Evolutionary conservation across 805 yeast species (phyloP).

Genomic region (Lachancea fermentati): DNA sequence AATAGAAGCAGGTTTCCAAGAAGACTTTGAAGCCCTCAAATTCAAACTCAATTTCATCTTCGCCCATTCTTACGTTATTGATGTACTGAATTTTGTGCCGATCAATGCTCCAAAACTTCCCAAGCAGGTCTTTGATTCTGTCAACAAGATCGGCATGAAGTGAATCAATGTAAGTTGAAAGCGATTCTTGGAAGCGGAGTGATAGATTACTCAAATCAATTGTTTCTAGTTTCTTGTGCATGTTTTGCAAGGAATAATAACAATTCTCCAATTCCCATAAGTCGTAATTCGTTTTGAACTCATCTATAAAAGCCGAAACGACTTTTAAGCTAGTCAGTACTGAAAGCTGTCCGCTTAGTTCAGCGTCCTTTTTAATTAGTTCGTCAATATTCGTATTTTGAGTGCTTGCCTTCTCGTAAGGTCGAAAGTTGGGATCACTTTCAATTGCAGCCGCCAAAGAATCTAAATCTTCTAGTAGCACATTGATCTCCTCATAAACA

Average conservation of each 20-base stretch:
- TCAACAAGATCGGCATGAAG: conserved; percentile 23
- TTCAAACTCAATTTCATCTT: conserved; percentile 14
- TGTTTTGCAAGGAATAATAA: conserved; percentile 25
- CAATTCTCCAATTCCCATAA: conserved; percentile 30
- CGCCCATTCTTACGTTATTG: conserved; percentile 10
- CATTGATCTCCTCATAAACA: conserved; percentile 2
- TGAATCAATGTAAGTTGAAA: conserved; percentile 22
- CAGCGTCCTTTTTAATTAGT: conserved; percentile 16
- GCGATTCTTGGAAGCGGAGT: conserved; percentile 26
- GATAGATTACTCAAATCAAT: conserved; percentile 14
- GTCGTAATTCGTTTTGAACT: conserved; percentile 27
- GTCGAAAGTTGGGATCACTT: conserved; percentile 20
- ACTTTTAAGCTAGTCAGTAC: conserved; percentile 18
- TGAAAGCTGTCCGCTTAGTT: conserved; percentile 18
- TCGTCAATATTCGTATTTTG: conserved; percentile 1
- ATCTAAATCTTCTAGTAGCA: conserved; percentile 8
- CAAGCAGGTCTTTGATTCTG: conserved; percentile 14
- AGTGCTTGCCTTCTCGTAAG: not conserved
- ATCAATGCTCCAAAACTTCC: conserved; percentile 23
- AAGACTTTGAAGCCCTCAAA: conserved; percentile 17
- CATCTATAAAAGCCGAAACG: conserved; percentile 21
- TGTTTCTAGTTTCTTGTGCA: conserved; percentile 22
- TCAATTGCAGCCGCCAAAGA: conserved; percentile 11
- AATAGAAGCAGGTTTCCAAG: conserved; percentile 15
- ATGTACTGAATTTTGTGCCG: conserved; percentile 13